A percentile compares a stretch with the other conserved stretches of the same genome.
These are phyloP conservation scores for Trichoderma aggressivum DNA, from an alignment of 2,329 filamentous ascomycete species.

Conservation along the genomic window DNA sequence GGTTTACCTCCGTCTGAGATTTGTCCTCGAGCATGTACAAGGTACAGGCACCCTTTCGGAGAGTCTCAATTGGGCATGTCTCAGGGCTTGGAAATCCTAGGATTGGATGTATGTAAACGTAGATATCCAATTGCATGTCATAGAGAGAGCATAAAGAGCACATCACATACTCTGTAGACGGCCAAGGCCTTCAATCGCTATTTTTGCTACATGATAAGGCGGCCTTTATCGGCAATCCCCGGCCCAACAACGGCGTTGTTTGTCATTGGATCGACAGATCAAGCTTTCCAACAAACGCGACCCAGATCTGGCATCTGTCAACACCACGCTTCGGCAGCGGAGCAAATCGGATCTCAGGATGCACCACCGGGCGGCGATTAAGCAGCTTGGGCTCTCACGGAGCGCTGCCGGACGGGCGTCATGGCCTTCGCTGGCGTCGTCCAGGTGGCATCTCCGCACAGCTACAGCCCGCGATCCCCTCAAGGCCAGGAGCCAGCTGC, in stretches of 20 bases:
- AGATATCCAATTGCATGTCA: not conserved
- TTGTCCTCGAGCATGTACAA: not conserved
- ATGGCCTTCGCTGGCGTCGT: not conserved
- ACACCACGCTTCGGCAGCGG: not conserved
- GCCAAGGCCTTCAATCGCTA: not conserved
- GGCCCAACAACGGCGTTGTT: not conserved
- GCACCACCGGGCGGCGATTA: not conserved
- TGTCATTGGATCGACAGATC: not conserved
- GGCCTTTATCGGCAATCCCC: constrained; percentile 15
- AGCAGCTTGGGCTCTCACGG: not conserved
- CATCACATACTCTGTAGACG: not conserved
- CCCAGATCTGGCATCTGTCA: not conserved
- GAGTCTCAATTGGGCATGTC: not conserved
- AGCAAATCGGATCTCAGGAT: not conserved
- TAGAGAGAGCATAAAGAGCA: not conserved
- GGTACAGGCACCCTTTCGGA: not conserved
- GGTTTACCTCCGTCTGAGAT: not conserved
- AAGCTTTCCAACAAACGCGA: constrained; percentile 1
- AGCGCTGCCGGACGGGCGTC: not conserved
- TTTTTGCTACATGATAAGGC: not conserved
- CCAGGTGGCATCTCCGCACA: not conserved
- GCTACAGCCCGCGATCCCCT: not conserved
- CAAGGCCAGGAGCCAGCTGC: not conserved
- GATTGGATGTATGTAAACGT: not conserved
- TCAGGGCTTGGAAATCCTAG: not conserved